Evolutionary conservation across 2,329 filamentous ascomycete genomes (phyloP), one percentile per base, ranked within the genome.

Genomic region (Alternaria panax): DNA sequence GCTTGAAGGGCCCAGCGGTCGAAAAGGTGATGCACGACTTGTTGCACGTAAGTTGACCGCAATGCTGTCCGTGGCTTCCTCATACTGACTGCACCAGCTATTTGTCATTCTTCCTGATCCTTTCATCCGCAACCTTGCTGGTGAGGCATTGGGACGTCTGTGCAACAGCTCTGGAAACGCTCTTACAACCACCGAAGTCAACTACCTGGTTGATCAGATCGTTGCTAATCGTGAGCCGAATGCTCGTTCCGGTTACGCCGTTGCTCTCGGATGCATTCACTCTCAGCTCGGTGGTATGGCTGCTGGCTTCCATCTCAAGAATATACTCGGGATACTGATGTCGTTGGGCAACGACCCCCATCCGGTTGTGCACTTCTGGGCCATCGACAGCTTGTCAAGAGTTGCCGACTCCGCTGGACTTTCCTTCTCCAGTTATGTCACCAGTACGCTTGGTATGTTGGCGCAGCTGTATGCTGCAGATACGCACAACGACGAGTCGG

Each of bases 241-340:
- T 75, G 93, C 93, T 36, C 88, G 95, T 75, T 93, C 96, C 43
- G 95, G 95, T 11, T 99, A 94, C 78, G 95, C 96, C 16, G 92
- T 96, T 82, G 93, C 95, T 12, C 82, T 99, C 28, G 95, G 95
- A 8, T 91, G 90, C 57, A 98, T 99, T 51, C 93, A 99, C 79
- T 91, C 92, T 18, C 93, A 97, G 76, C 91, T 99, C 32, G 96
- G 95, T 57, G 94, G 95, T 57, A 98, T 99, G 93, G 95, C 95
- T 53, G 95, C 95, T 54, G 93, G 93, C 4, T 93, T 95, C 70
- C 95, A 99, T 75, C 84, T 99, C 51, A 98, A 98, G 81, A 97
- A 93, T 1, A 97, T 99, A 50, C 86, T 97, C n/a, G 91, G 94
- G 18, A 96, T 99, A 38, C 82, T 99, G n/a, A 96, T 98, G 91